Evolutionary conservation across 73 alveolate genomes (phyloP), one percentile per base, ranked within the genome.

Genomic region (Blepharisma stoltei): DNA sequence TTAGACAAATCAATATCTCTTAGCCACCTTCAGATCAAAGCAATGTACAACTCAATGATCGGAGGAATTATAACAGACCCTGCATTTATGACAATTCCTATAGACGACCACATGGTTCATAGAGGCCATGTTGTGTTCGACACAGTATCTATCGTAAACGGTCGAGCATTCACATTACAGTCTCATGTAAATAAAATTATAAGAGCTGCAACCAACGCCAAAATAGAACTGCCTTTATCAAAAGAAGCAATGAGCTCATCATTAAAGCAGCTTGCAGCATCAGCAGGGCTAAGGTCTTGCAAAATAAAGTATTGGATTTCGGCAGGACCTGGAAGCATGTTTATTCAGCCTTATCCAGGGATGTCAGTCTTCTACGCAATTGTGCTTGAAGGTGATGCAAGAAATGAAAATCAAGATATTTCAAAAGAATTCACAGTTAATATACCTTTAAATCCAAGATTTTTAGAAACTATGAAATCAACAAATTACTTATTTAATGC

Each of bases 321-420:
- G 14, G 69, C 79, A 38, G 79, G 79, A 69, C 71, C 75, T 37
- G 79, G 79, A 11, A 46, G 27, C 27, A 38, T 69, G 65, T 9
- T 46, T 11, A 46, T 69, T 69, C 32, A 14, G 3, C 55, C 79
- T 9, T 7, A 18, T 8, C 20, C 11, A n/a, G 79, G n/a, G 32
- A 25, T 44, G 25, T 46, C 79, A 37, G 9, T 20, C 4, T 69
- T 69, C 2, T 69, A 69, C 27, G 79, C 60, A 9, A 25, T 25
- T 25, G 73, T 38, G 18, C 45, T 8, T n/a, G 46, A 60, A 11
- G n/a, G 11, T 14, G 73, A 60, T 38, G 37, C 20, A 37, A 43
- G 25, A 43, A 20, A 37, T 25, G 14, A 7, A 14, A 44, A 11
- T 43, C 37, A 44, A n/a, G 14, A 18, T 69, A n/a, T 69, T 32